Percentiles rank a stretch among this genome's conserved stretches.
phyloP scores from a whole-genome alignment of 1,139 yeast species.

The Magnusiomyces ingens region DNA sequence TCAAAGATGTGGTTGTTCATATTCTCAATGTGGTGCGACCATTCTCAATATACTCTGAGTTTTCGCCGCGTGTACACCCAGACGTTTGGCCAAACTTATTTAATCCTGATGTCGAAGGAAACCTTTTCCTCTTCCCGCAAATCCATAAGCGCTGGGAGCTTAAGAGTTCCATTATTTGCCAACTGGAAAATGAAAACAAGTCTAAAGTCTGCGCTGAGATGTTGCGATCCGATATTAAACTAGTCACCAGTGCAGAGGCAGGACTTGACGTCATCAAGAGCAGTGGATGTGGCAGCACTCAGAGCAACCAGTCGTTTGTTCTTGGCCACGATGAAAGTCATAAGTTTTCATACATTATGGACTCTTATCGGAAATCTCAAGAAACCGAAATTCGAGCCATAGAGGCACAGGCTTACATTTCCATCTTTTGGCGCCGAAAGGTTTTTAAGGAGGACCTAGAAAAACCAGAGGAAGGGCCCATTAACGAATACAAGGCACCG shows the following conservation, averaged over 20 bases:
- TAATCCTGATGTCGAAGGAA: constrained; percentile 22
- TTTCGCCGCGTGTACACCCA: constrained; percentile 28
- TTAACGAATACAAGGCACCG: constrained; percentile 26
- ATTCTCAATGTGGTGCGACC: constrained; percentile 29
- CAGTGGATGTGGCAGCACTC: constrained; percentile 6
- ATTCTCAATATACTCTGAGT: constrained; percentile 31
- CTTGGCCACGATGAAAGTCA: constrained; percentile 27
- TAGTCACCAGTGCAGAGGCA: constrained; percentile 12
- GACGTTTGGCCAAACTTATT: constrained; percentile 34
- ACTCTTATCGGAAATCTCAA: constrained; percentile 21
- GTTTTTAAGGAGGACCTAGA: constrained; percentile 6
- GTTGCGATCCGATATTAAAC: constrained; percentile 20
- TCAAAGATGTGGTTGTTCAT: constrained; percentile 23
- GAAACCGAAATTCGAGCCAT: constrained; percentile 27
- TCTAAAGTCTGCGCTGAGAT: constrained; percentile 17
- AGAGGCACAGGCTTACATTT: constrained; percentile 29
- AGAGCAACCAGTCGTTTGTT: neutral
- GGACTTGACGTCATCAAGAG: constrained; percentile 13
- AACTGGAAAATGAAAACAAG: constrained; percentile 18
- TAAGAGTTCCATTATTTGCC: constrained; percentile 11
- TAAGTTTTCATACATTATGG: constrained; percentile 23
- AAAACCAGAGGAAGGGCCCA: constrained; percentile 14
- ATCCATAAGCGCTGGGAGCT: constrained; percentile 16
- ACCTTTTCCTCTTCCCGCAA: constrained; percentile 14
- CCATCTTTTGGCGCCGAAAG: constrained; percentile 28